Evolutionary conservation across 225 moss, liverwort and hornwort genomes (phyloP), one percentile per base, ranked within the genome.

Genomic region (Lunularia cruciata): DNA sequence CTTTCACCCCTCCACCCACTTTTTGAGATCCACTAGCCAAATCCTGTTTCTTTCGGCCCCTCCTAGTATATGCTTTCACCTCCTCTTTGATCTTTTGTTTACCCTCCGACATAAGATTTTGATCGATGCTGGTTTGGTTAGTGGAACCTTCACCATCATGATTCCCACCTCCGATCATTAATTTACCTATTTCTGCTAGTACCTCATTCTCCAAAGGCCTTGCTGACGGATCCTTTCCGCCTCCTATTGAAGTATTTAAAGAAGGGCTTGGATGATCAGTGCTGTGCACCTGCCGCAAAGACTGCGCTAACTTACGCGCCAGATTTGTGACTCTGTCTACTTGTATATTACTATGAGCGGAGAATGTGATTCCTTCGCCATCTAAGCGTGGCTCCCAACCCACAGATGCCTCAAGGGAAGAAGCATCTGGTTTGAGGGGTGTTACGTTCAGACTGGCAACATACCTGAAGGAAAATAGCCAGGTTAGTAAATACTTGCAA

Each of bases 401-500:
- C 58, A 58, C 72, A 56, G 98, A 93, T 34, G 89, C 83, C 59
- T 91, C 91, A 30, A 93, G 86, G 46, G 91, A 93, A 57, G 86
- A 89, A 40, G 87, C 89, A 82, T 98, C 93, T 52, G 98, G 98
- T 77, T 93, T 98, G 52, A 87, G 77, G 45, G 89, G 81, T 57
- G 86, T 75, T 54, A 85, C 98, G 73, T 98, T 86, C 79, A 98
- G 85, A 42, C 88, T 85, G 3, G 80, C 78, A 69, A 98, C 93
- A 75, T 89, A 94, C 77, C 93, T 94, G 81, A 45, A 56, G 19
- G 53, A 39, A 57, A 38, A 33, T 33, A 42, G 8, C 19, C 34
- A 23, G 26, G 42, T 72, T 16, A 56, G 55, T 31, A 64, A 31
- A 31, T 65, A 7, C 30, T 30, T n/a, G 49, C 8, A 2, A 11